Evolutionary conservation across 2,329 filamentous ascomycete species (phyloP), one percentile per base, ranked within the genome.

Genomic region (Trichoderma atrobrunneum): DNA sequence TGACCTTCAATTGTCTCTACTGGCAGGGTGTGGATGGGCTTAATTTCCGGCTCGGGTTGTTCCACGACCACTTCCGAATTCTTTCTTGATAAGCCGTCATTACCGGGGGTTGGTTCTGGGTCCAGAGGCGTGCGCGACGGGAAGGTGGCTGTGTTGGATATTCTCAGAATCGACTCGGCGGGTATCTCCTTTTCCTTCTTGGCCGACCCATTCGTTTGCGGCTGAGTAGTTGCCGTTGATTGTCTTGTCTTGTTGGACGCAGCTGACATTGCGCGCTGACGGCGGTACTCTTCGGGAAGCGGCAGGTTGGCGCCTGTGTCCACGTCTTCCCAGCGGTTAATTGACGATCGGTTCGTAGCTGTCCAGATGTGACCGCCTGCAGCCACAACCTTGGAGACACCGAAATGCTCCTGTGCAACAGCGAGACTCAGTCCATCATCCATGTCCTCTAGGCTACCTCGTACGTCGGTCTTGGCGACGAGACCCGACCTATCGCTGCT

Each of bases 391-490:
- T 90, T 91, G 78, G 84, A 90, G 7, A 95, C 91, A 3, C 92
- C 94, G 75, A 94, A 93, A 76, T 97, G 93, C 81, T 99, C 96
- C 79, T 98, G 93, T 66, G 93, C 93, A 7, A 97, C 86, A n/a
- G 95, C 95, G 16, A 98, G 87, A 16, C 93, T 97, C 8, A 97
- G 84, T 1, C 95, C 96, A 77, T 97, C 93, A 77, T 98, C 95
- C 81, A 95, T 87, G 74, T 86, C 82, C 24, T 84, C 84, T 12
- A 91, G 86, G 72, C 90, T 89, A 14, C 88, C 88, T 75, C 95
- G 89, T 30, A 95, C 92, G 80, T 99, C 96, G 1, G 95, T 98
- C 85, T 98, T 99, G 70, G 94, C 95, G n/a, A 99, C 91, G 73
- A 98, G 83, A 3, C 96, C 96, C 1, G 94, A 95, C 66, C 95